Evolutionary conservation across 2,329 filamentous ascomycete species (phyloP).

Genomic region (Trichophyton mentagrophytes): DNA sequence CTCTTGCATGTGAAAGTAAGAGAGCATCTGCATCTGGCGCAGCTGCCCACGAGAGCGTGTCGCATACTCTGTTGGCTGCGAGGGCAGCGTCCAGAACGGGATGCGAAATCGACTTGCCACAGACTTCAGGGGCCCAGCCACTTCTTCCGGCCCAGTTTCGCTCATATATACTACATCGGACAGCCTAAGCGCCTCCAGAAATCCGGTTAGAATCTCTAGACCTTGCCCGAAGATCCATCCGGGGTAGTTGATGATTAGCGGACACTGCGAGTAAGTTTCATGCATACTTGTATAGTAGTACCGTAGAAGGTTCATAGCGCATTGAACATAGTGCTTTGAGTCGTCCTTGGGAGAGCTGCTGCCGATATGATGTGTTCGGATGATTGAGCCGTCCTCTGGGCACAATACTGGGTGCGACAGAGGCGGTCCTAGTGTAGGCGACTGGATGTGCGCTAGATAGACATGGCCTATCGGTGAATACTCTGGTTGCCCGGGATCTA

Average conservation of each 20-base stretch:
- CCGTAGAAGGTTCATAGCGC: slow-evolving; percentile 39
- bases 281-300: slow-evolving; percentile 34
- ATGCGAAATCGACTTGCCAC: slow-evolving; percentile 24
- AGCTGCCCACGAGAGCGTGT: slow-evolving; percentile 40
- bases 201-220: slow-evolving; percentile 35
- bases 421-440: slow-evolving; percentile 43
- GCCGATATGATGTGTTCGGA: slow-evolving; percentile 44
- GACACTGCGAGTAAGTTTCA: slow-evolving; percentile 30
- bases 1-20: slow-evolving; percentile 44
- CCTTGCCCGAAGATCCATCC: slow-evolving; percentile 44
- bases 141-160: slow-evolving; percentile 35
- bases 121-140: slow-evolving; percentile 30
- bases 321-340: slow-evolving; percentile 43
- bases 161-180: slow-evolving; percentile 44
- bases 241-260: slow-evolving; percentile 46
- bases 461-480: slow-evolving; percentile 47
- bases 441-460: slow-evolving; percentile 41
- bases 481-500: slow-evolving; percentile 48
- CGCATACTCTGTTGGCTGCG: slow-evolving; percentile 32
- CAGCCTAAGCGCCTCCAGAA: slow-evolving; percentile 36
- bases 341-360: slow-evolving; percentile 43
- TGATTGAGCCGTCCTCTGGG: slow-evolving; percentile 24
- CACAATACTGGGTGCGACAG: slow-evolving; percentile 39
- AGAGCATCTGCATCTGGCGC: slow-evolving; percentile 47
- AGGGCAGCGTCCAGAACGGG: slow-evolving; percentile 35